phyloP scores from a whole-genome alignment of 2,329 filamentous ascomycete genomes.

The Raffaelea arxii region DNA sequence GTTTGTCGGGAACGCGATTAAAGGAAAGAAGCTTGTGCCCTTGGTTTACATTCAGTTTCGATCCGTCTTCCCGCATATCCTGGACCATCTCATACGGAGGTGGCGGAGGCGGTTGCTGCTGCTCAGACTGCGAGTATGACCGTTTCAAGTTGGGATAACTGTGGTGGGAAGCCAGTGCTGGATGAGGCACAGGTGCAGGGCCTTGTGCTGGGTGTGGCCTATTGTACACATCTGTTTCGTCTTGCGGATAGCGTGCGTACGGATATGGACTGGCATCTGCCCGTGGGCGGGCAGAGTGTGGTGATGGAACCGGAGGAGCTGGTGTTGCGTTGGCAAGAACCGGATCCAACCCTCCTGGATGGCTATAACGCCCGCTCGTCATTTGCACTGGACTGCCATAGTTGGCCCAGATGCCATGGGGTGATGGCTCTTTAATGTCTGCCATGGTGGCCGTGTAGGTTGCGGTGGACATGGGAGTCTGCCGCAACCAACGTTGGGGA shows the following conservation, averaged over 20 bases:
- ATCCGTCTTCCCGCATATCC: slow-evolving; percentile 48
- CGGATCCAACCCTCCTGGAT: slow-evolving; percentile 34
- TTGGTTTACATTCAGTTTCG: slow-evolving; percentile 47
- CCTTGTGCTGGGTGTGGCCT: slow-evolving; percentile 26
- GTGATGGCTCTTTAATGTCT: slow-evolving; percentile 52
- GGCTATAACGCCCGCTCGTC: slow-evolving; percentile 37
- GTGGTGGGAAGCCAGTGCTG: slow-evolving; percentile 38
- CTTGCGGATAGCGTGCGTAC: slow-evolving; percentile 45
- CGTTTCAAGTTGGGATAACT: slow-evolving; percentile 48
- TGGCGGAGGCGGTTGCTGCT: slow-evolving; percentile 21
- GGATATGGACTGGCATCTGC: slow-evolving; percentile 38
- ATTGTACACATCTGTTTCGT: slow-evolving; percentile 45
- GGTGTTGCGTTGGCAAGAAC: slow-evolving; percentile 27
- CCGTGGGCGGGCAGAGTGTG: slow-evolving; percentile 39
- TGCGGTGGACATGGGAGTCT: slow-evolving; percentile 53
- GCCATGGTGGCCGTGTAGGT: slow-evolving; percentile 54
- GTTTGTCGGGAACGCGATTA: slow-evolving; percentile 46
- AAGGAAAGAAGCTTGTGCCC: slow-evolving; percentile 54
- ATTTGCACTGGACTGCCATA: slow-evolving; percentile 47
- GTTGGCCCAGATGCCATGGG: slow-evolving; percentile 48
- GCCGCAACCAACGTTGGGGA: slow-evolving; percentile 17
- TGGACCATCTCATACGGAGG: slow-evolving; percentile 53
- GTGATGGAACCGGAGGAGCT: slow-evolving; percentile 25
- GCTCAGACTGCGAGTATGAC: slow-evolving; percentile 45
- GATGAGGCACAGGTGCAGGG: slow-evolving; percentile 16